Base-by-base conservation (phyloP, 495 filamentous ascomycete genomes). In the Tuber indicum region DNA sequence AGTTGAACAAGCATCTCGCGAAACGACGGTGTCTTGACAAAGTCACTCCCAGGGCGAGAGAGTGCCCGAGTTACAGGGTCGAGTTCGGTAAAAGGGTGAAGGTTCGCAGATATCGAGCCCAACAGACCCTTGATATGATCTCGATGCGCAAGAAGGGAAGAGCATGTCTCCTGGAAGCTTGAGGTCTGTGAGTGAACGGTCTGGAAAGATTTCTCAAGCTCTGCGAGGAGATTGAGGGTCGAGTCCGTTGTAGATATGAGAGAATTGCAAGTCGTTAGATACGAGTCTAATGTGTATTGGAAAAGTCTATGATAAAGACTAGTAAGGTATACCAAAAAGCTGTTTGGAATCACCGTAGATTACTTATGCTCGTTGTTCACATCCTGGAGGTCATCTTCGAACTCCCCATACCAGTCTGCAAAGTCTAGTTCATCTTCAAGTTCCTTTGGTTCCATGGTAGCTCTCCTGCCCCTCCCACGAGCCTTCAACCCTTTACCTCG, bases 11-110 rank as follows among this genome's bases (percentile, higher is more conserved):
- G 85, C 87, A 98, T 94, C 75, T 97, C 92, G 89, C 91, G 82
- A 95, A 98, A 74, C 91, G 91, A 79, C 91, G 89, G 76, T 90
- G 91, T 73, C 93, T 91, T 58, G 95, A 94, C 69, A 93, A 88
- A 79, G 90, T 94, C 45, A 91, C 94, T 93, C 21, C 94, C 94
- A 14, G 96, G 96, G 39, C 94, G 94, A 87, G 98, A 97, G 66
- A 99, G 89, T 43, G 92, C 88, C 73, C 93, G 89, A 17, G 94
- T 97, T 72, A 95, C 93, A 72, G 92, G 94, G 76, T 98, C 96
- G 36, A 98, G 88, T 83, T 95, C 96, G 36, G 91, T 89, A 83
- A 98, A 99, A 83, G 97, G 97, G 78, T 93, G 90, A 9, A 97
- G 87, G 78, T 97, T 96, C 43, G 91, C 89, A 10, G 91, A 91